Percentiles rank a stretch among this genome's conserved stretches.
Conservation (phyloP, 345 rosid genomes). For the Citrus reticulata region DNA sequence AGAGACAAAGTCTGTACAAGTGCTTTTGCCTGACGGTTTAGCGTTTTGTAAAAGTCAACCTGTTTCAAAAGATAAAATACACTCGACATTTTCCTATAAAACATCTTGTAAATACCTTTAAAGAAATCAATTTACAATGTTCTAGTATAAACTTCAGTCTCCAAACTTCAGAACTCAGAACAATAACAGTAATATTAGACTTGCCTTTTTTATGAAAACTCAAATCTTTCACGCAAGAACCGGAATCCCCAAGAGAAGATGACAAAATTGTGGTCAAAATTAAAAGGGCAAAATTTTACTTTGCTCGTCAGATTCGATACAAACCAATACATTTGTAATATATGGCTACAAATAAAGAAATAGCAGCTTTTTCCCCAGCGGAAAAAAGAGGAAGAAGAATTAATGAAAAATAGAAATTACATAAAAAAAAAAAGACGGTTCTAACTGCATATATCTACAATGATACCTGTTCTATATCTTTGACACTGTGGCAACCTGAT, state of each 20-base stretch:
- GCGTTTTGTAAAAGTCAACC: neutral
- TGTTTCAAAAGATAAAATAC: neutral
- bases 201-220: neutral
- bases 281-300: neutral
- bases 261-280: neutral
- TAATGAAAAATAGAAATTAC: conserved; percentile 5
- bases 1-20: too few species aligned
- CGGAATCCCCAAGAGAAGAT: neutral
- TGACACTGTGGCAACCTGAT: conserved; percentile 2
- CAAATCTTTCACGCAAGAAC: neutral
- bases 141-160: neutral
- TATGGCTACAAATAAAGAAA: neutral
- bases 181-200: neutral
- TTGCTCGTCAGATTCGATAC: neutral
- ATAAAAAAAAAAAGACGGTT: conserved; percentile 3
- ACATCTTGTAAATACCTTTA: neutral
- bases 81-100: too few species aligned
- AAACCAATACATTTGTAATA: neutral
- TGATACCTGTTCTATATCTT: conserved; percentile 14
- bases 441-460: conserved; percentile 17
- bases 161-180: neutral
- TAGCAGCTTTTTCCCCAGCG: neutral
- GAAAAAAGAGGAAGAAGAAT: neutral
- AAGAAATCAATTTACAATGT: neutral
- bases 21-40: accelerated